Conservation (phyloP, 768 basidiomycete genomes). For the Leccinum imitatum region DNA sequence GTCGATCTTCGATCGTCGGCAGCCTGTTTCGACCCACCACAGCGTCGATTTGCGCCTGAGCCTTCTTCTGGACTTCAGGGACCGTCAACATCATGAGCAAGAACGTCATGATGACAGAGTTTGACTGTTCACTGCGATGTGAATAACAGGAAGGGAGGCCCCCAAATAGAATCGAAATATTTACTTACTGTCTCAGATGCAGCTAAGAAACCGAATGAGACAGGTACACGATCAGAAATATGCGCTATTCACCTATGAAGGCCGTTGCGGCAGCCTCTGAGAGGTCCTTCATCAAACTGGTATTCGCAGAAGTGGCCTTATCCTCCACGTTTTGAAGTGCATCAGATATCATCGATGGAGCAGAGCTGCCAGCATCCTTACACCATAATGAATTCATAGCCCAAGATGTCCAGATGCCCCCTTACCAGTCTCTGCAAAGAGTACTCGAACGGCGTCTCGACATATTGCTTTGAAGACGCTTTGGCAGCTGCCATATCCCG, state of each 20-base stretch:
- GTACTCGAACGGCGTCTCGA: slow-evolving; percentile 16
- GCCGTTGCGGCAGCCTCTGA: slow-evolving; percentile 24
- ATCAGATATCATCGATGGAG: slow-evolving; percentile 21
- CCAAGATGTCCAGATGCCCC: not conserved
- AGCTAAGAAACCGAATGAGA: slow-evolving; percentile 13
- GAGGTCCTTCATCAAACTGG: slow-evolving; percentile 12
- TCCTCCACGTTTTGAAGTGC: slow-evolving; percentile 13
- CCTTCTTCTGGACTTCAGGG: slow-evolving; percentile 19
- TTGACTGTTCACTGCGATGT: slow-evolving; percentile 14
- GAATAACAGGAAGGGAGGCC: not conserved
- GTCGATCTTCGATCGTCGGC: slow-evolving; percentile 17
- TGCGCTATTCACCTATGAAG: slow-evolving; percentile 15
- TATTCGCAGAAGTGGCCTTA: slow-evolving; percentile 5
- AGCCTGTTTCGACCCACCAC: slow-evolving; percentile 15
- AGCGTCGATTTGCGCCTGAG: slow-evolving; percentile 24
- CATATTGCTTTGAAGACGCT: slow-evolving; percentile 14
- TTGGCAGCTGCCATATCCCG: slow-evolving; percentile 20
- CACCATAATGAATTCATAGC: slow-evolving; percentile 1
- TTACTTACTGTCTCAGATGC: slow-evolving; percentile 22
- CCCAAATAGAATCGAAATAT: not conserved
- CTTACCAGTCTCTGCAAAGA: slow-evolving; percentile 22
- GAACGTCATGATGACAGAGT: slow-evolving; percentile 24
- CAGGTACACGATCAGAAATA: not conserved
- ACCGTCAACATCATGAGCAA: slow-evolving; percentile 20
- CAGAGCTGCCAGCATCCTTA: slow-evolving; percentile 9